Evolutionary conservation across 345 rosid genomes (phyloP).

Genomic region (Aquilaria yunnanensis): DNA sequence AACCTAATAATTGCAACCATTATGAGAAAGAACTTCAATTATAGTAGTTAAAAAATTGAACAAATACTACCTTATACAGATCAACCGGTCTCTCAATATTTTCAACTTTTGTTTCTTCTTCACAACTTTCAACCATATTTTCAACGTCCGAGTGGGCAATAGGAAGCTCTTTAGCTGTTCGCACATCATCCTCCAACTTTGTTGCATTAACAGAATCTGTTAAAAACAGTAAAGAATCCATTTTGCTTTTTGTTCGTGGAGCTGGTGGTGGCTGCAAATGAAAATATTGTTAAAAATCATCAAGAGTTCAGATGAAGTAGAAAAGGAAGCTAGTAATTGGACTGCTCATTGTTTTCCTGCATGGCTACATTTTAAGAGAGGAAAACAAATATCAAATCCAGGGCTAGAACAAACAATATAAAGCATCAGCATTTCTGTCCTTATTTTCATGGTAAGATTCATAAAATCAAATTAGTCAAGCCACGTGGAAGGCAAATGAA

Average conservation of each 20-base stretch:
- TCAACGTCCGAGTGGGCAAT: slow-evolving; percentile 20
- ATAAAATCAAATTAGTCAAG: too few relatives aligned
- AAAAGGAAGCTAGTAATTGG: too few relatives aligned
- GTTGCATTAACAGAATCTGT: slow-evolving; percentile 56
- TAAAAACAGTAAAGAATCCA: slow-evolving; percentile 78
- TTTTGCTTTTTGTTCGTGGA: slow-evolving; percentile 70
- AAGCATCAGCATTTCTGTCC: too few relatives aligned
- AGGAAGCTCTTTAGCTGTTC: slow-evolving; percentile 25
- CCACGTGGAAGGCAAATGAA: too few relatives aligned
- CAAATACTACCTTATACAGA: slow-evolving; percentile 77
- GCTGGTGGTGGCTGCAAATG: slow-evolving; percentile 73
- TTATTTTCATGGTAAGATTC: too few relatives aligned
- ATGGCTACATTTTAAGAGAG: too few relatives aligned
- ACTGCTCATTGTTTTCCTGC: too few relatives aligned
- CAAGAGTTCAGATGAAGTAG: neutral
- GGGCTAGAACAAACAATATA: too few relatives aligned
- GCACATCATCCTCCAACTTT: slow-evolving; percentile 33
- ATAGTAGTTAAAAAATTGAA: neutral
- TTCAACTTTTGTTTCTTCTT: slow-evolving; percentile 51
- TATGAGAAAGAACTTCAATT: too few relatives aligned
- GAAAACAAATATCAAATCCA: too few relatives aligned
- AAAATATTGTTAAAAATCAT: slow-evolving; percentile 5
- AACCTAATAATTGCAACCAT: too few relatives aligned
- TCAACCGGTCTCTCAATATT: slow-evolving; percentile 93
- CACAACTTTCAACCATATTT: slow-evolving; percentile 29